Conservation (phyloP, 805 yeast genomes). For the Debaryomyces hansenii region DNA sequence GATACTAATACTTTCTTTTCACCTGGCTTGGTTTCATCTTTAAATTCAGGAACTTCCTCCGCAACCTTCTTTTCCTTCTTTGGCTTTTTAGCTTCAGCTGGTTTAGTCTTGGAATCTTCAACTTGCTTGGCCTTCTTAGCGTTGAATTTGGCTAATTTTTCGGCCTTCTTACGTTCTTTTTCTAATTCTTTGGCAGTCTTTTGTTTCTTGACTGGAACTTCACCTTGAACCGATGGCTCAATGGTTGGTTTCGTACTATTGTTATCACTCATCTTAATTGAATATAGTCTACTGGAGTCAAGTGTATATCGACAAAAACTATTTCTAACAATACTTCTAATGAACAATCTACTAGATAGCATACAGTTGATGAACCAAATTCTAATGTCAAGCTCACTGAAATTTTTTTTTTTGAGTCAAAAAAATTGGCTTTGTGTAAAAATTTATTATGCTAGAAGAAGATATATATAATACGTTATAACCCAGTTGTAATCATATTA, state of each 20-base stretch:
- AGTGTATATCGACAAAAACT: conserved; percentile 2
- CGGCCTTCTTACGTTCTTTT: conserved; percentile 85
- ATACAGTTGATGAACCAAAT: conserved; percentile 7
- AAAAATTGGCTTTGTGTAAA: conserved; percentile 6
- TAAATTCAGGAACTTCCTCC: conserved; percentile 80
- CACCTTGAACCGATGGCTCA: conserved; percentile 11
- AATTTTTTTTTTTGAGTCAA: conserved; percentile 6
- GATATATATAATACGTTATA: not conserved
- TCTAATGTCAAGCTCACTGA: conserved; percentile 1
- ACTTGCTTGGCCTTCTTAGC: conserved; percentile 73
- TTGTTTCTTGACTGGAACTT: conserved; percentile 32
- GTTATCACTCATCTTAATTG: conserved; percentile 12
- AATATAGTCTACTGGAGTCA: conserved; percentile 4
- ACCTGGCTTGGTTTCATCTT: conserved; percentile 82
- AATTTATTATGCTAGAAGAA: not conserved
- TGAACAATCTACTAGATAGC: conserved; percentile 16
- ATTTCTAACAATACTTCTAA: conserved; percentile 8
- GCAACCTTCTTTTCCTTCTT: conserved; percentile 66
- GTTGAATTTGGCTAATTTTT: conserved; percentile 80
- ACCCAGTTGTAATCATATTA: not conserved
- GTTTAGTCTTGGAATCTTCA: conserved; percentile 42
- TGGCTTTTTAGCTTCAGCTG: conserved; percentile 56
- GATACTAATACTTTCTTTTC: conserved; percentile 87
- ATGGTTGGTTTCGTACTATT: conserved; percentile 5
- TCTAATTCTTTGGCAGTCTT: conserved; percentile 81